Evolutionary conservation across 345 rosid genomes (phyloP).

Genomic region (Lepidium aucheri): DNA sequence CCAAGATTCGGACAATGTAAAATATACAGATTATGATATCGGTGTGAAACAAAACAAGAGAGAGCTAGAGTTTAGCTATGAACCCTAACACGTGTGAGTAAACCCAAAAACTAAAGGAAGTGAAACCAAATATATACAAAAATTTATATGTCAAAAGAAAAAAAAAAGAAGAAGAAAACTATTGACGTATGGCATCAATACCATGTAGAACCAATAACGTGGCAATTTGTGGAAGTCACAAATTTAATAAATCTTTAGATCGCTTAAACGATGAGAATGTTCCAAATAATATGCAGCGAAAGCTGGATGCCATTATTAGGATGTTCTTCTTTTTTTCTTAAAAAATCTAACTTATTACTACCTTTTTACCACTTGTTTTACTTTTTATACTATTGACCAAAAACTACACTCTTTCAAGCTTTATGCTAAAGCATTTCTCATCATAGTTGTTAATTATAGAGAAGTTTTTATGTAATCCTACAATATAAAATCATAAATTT

Average conservation of each 20-base stretch:
- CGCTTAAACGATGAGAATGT: conserved; percentile 37
- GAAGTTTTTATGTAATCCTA: no score
- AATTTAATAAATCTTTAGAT: conserved; percentile 8
- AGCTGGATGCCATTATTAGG: conserved; percentile 44
- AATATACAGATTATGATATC: background rate
- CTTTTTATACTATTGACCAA: no score
- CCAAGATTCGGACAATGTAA: background rate
- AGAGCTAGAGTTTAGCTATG: background rate
- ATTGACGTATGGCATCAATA: conserved; percentile 34
- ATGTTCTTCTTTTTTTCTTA: background rate
- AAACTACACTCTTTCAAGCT: no score
- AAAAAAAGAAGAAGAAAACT: conserved; percentile 1
- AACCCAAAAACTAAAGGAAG: background rate
- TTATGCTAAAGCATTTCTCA: no score
- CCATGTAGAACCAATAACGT: conserved; percentile 31
- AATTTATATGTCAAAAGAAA: background rate
- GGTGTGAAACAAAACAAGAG: background rate
- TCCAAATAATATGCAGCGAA: conserved; percentile 28
- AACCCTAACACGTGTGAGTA: background rate
- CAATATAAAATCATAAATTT: no score
- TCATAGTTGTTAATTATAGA: no score
- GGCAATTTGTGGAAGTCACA: conserved; percentile 36
- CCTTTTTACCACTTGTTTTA: no score
- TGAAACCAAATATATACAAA: background rate
- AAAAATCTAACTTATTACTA: no score